Base-by-base conservation (phyloP, 2,329 filamentous ascomycete species). In the Monosporascus sp. region DNA sequence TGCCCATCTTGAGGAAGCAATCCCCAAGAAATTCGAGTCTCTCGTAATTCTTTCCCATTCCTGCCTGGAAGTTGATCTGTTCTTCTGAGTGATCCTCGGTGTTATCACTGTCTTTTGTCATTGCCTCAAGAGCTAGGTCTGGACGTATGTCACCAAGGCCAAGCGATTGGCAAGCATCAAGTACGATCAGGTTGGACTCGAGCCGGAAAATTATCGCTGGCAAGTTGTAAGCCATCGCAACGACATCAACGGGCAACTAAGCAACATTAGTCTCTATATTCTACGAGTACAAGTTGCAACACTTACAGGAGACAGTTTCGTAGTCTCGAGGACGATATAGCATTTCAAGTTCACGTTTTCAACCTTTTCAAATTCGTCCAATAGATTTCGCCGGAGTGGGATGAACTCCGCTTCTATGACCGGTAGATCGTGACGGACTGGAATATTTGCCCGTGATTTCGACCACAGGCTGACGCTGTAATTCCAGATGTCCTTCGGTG, bases 21-120 rank as follows among this genome's bases (percentile, higher is more conserved):
- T 99, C 94, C 0, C 94, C 94, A 2, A 97, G 78, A 55, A 97
- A 96, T 64, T 99, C 94, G 0, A 97, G 78, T 14, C 94, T 83
- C 68, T 99, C 94, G 63, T 99, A 99, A 61, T 97, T 97, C 39
- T 86, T 87, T 1, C 91, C 90, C 90, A 96, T 96, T 3, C 91
- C 92, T 47, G 81, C 76, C 61, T 91, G 88, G 47, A 92, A 84
- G 60, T 91, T 89, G 50, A 90, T 71, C 39, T 88, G 82, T 52
- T 87, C 78, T 37, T 80, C 75, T 0, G 75, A 77, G 55, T 90
- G 81, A 38, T 96, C 89, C 7, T 88, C 87, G 0, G 84, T 85
- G 58, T 92, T 92, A 60, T 95, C 89, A 1, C 88, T 92, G 63
- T 97, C 90, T 65, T 99, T 97, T 1, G 94, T 99, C 52, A 97